Evolutionary conservation across 345 rosid genomes (phyloP), one percentile per base, ranked within the genome.

Genomic region (Barbarea vulgaris): DNA sequence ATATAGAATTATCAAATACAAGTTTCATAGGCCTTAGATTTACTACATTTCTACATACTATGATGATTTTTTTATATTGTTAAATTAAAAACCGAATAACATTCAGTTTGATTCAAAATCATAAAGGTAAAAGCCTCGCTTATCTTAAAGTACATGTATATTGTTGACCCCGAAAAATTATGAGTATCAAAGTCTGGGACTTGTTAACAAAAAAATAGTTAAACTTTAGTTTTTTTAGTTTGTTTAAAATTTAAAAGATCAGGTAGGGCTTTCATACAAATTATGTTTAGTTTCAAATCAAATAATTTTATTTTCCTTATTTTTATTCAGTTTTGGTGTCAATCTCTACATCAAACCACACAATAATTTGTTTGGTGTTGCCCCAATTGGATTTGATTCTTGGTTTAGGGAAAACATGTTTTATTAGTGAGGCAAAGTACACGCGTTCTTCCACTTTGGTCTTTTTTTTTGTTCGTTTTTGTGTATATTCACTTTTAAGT

Each of bases 361-460:
- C 24, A 52, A 63, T 44, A 54, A 31, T 15, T 21, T 4, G 4
- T 39, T 4, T 10, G 6, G 15, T 39, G 46, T 39, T 39, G 15
- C n/a, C 46, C n/a, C 46, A 39, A 39, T 44, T 44, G 9, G 48
- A 44, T 15, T 44, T 1, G 21, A 42, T 53, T 52, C 65, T 50
- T 75, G 48, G 69, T 51, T 42, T 51, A 60, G n/a, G 59, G 52
- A 34, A 63, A 77, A 54, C 80, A 77, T 70, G 71, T 34, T 63
- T 46, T 25, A 77, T 70, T 55, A 77, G 76, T 46, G 75, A 46
- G 66, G 70, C 75, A 77, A 77, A 70, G 66, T 63, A 70, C 71
- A 77, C 67, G 80, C 72, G 52, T 70, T 77, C 61, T 55, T 77
- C 72, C 59, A 77, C 80, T 70, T 70, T 36, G 71, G 34, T 13